Evolutionary conservation across 2,329 filamentous ascomycete genomes (phyloP), one percentile per base, ranked within the genome.

Genomic region (Diaporthe sp.): DNA sequence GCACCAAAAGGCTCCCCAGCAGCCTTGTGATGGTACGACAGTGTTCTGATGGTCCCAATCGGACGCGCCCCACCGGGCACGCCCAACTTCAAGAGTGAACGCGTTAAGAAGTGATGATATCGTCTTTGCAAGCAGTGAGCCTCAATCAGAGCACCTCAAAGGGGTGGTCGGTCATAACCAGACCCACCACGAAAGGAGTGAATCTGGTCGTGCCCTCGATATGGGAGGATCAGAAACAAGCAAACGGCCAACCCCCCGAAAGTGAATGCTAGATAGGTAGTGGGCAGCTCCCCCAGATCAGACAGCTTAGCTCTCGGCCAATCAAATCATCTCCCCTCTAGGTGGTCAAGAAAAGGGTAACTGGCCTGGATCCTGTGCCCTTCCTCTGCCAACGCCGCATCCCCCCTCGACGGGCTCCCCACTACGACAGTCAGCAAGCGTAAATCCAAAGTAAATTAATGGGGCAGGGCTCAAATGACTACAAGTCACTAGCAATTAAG

Each of bases 41-140:
- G 70, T 72, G 70, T 19, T 72, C 25, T 51, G 70, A 72, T 72
- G 70, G 70, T 62, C 70, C 70, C 58, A 34, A 31, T 62, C 58
- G 13, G 25, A 31, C 49, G 70, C 7, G 31, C 55, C 51, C 70
- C 58, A 62, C 12, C 42, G 58, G 57, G 8, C 58, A 34, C 46
- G 49, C 57, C 44, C 17, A 28, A 59, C 34, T 72, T 22, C 70
- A 55, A 55, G 58, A 17, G 17, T 55, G 25, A 8, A 17, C 28
- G 58, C 39, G 58, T 72, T 42, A 72, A 62, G 70, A 72, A 19
- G 44, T 53, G 70, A 53, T 62, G 70, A 72, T 31, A 34, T 62
- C 49, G 70, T 72, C 70, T 72, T 72, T 72, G 70, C 70, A 72
- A 72, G 70, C 70, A 72, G 58, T 62, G 70, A 72, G 70, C 44